Evolutionary conservation across 371 early-diverging fungal genomes (phyloP), one percentile per base, ranked within the genome.

Genomic region (Syncephalastrum monosporum): DNA sequence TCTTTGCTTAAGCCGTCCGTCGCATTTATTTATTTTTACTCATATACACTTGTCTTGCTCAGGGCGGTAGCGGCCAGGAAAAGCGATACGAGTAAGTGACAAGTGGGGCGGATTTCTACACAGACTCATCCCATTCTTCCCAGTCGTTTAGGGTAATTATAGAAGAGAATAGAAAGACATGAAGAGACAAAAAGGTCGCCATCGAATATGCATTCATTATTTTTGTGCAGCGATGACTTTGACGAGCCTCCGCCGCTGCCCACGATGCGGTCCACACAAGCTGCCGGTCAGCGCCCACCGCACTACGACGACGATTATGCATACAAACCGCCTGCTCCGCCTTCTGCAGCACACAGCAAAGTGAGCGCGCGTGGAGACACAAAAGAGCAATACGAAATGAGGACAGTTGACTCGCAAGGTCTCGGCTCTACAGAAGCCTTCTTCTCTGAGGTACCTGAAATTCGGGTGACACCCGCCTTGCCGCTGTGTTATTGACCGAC

Each of bases 321-420:
- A 10, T 76, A 76, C 53, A 62, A 67, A 43, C 80, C 76, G 44
- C 80, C 80, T 33, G 65, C 66, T 24, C 58, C 65, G 49, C 80
- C 76, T 13, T 54, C 74, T 27, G 59, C 80, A 13, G 61, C 77
- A 14, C 67, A 75, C 47, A 68, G 67, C 19, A 61, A 57, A 27
- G 54, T 55, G 15, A 49, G 65, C 46, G 65, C 65, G 52, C 67
- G 70, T 1, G 58, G 55, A n/a, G 38, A 33, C 5, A 42, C 53
- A 7, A 69, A 73, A 56, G 79, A 79, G 33, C 67, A 74, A 16
- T 79, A 75, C 47, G 79, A 79, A 56, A 79, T 79, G 79, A 64
- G 62, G 64, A 48, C 64, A 25, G 13, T 10, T 46, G 12, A 41
- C 45, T 50, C 43, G 7, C 42, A 63, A 41, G 61, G 63, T 16